Percentiles rank a stretch among this genome's conserved stretches.
phyloP scores from a whole-genome alignment of 306 rosid genomes.

The Begonia peltatifolia region DNA sequence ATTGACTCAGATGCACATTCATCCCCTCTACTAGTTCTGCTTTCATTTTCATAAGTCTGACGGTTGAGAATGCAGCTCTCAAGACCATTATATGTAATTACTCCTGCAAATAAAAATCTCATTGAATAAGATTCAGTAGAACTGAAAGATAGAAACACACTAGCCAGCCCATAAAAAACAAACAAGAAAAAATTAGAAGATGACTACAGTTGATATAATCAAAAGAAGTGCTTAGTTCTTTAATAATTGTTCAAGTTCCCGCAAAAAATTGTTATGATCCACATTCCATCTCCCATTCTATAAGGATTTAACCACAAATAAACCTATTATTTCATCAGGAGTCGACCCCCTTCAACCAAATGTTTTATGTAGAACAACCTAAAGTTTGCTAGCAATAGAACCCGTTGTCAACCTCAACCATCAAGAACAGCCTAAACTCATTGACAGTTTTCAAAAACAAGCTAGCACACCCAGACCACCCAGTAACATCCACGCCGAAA shows the following conservation, averaged over 20 bases:
- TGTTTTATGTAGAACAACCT: too few relatives aligned
- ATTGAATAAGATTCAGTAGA: not conserved
- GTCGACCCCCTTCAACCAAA: too few relatives aligned
- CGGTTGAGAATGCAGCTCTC: constrained; percentile 66
- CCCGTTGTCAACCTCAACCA: too few relatives aligned
- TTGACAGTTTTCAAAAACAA: not conserved
- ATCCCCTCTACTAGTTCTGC: constrained; percentile 73
- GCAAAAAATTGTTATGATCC: not conserved
- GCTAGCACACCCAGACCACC: not conserved
- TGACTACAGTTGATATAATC: not conserved
- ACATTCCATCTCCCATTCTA: too few relatives aligned
- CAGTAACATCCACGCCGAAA: not conserved
- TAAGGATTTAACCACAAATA: too few relatives aligned
- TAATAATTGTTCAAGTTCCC: not conserved
- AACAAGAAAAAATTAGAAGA: not conserved
- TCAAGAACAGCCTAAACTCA: not conserved
- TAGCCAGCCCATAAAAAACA: not conserved
- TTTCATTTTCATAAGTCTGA: constrained; percentile 55
- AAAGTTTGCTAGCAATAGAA: too few relatives aligned
- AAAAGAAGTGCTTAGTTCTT: too few relatives aligned
- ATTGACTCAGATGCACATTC: constrained; percentile 67
- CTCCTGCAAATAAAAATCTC: constrained; percentile 40
- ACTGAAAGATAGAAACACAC: not conserved
- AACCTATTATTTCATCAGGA: too few relatives aligned
- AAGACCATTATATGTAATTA: constrained; percentile 77